Conservation (phyloP, 768 basidiomycete genomes). For the Melanogaster broomeanus region DNA sequence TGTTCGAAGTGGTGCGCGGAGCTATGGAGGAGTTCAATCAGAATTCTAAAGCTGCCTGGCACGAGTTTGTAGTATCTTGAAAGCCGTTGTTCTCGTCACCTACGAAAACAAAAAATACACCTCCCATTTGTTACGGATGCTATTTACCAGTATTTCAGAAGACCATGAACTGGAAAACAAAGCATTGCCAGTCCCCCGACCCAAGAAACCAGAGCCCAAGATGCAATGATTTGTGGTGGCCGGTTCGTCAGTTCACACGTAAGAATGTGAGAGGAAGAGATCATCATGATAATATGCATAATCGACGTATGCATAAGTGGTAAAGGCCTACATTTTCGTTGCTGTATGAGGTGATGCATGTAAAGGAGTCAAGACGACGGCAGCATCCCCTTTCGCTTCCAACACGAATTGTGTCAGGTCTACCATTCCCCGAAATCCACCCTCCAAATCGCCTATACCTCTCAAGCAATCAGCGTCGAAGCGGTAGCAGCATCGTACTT, state of each 20-base stretch:
- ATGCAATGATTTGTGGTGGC: too few relatives aligned
- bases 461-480: conserved; percentile 83
- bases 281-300: conserved; percentile 10
- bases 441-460: neutral
- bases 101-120: too few relatives aligned
- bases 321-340: conserved; percentile 22
- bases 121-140: too few relatives aligned
- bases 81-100: too few relatives aligned
- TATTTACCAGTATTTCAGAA: too few relatives aligned
- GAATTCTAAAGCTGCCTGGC: conserved; percentile 69
- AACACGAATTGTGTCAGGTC: neutral
- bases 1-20: conserved; percentile 50
- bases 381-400: neutral
- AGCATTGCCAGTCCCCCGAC: too few relatives aligned
- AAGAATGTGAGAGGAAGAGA: neutral
- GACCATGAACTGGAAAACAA: too few relatives aligned
- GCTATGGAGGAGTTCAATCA: conserved; percentile 51
- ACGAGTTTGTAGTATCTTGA: conserved; percentile 7
- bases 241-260: neutral
- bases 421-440: conserved; percentile 1
- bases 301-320: conserved; percentile 14
- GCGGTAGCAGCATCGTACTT: conserved; percentile 98
- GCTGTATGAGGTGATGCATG: conserved; percentile 7
- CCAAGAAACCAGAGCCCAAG: too few relatives aligned
- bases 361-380: conserved; percentile 3